Conservation (phyloP, 768 basidiomycete genomes). For the Leucosporidium yakuticum region DNA sequence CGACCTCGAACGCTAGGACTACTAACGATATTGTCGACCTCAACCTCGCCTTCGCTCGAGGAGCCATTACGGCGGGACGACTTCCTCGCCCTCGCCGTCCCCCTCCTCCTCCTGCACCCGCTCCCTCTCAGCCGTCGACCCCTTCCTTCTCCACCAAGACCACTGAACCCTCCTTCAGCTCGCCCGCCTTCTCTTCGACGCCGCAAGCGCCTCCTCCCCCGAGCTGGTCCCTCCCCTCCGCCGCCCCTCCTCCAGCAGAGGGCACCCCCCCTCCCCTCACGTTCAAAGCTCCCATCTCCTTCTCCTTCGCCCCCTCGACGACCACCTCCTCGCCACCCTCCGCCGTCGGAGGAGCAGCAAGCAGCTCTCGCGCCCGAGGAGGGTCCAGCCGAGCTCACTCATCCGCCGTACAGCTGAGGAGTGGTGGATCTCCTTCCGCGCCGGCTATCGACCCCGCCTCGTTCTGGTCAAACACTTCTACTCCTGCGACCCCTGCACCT, state of each 20-base stretch:
- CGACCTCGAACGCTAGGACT: neutral
- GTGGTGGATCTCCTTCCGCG: too few relatives aligned
- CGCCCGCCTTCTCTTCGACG: neutral
- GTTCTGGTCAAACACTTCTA: too few relatives aligned
- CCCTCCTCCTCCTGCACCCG: slow-evolving; percentile 6
- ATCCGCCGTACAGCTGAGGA: too few relatives aligned
- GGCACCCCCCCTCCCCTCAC: neutral
- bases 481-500: too few relatives aligned
- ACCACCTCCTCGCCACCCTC: neutral
- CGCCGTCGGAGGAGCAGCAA: too few relatives aligned
- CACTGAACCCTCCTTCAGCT: neutral
- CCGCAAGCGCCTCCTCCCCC: neutral
- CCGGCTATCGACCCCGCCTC: too few relatives aligned
- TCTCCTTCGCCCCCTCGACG: neutral
- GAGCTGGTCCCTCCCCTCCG: neutral
- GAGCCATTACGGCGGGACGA: slow-evolving; percentile 24
- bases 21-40: slow-evolving; percentile 4
- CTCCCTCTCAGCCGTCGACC: neutral
- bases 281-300: slow-evolving; percentile 3
- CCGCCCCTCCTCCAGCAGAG: neutral
- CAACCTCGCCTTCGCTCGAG: slow-evolving; percentile 10
- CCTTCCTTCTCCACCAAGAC: neutral
- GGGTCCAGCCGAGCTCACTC: too few relatives aligned
- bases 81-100: slow-evolving; percentile 23
- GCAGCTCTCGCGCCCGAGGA: too few relatives aligned